Base-by-base conservation (phyloP, 2,329 filamentous ascomycete species). In the Didymella exigua region DNA sequence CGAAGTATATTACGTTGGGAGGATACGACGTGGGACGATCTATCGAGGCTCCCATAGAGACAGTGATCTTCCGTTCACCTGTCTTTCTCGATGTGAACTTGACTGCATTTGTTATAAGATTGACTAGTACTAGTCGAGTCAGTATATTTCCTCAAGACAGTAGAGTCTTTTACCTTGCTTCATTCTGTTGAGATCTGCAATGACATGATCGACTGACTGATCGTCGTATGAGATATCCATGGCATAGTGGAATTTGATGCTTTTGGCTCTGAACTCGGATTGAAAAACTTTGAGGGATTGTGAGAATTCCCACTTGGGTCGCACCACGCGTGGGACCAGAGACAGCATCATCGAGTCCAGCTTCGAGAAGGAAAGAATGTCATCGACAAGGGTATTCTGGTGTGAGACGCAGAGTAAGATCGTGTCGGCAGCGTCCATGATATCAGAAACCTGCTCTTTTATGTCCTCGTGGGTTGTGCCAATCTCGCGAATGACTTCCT, bases 301-400 rank as follows among this genome's bases (percentile, higher is more conserved):
- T 0, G 71, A 66, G 54, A 77, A 75, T n/a, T 73, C 71, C 71
- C 71, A 74, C 41, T 75, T 75, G 0, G 71, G 72, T 14, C 61
- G 67, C 24, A 70, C 63, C 46, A 67, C 70, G 21, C 69, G 63
- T 7, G 72, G 72, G 5, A 72, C 70, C 31, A 75, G 65, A 49
- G 55, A 79, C 40, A 65, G 72, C 75, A 70, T 80, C 77, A 70
- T 79, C 43, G 78, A 78, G 53, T 80, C 78, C 6, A 80, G 70
- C 54, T 81, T 81, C 1, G 77, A 79, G 46, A 79, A 73, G 1
- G 77, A 79, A 1, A 81, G 62, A 14, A 81, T 77, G 55, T 81
- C 79, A 49, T 81, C 78, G 1, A 81, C 77, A 14, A 81, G 47
- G 60, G 73, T 76, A 49, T 76, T 77, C 49, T 79, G 77, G 54